These are phyloP conservation scores for Coniella lustricola DNA, from an alignment of 2,329 filamentous ascomycete genomes.

Conservation along the genomic window DNA sequence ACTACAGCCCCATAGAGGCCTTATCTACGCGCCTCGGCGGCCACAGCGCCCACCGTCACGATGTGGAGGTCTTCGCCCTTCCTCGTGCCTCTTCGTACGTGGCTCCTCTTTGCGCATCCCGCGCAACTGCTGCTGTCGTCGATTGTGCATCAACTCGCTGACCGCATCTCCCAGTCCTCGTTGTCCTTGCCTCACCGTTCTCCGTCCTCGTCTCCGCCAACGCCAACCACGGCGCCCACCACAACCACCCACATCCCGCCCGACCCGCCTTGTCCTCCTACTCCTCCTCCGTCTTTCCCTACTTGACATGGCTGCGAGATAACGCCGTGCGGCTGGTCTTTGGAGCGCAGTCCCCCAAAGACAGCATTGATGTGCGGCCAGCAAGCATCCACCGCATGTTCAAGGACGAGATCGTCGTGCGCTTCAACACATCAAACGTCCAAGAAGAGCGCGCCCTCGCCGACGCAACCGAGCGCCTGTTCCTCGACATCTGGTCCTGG, in stretches of 20 bases:
- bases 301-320: conserved; percentile 45
- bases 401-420: conserved; percentile 75
- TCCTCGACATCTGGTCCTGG: conserved; percentile 74
- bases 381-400: conserved; percentile 41
- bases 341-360: conserved; percentile 33
- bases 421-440: conserved; percentile 69
- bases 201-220: conserved; percentile 4
- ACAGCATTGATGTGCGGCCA: conserved; percentile 16
- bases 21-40: not conserved
- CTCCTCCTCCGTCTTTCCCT: conserved; percentile 33
- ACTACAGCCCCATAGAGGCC: too few species aligned
- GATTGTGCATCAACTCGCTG: not conserved
- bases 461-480: conserved; percentile 66
- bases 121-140: not conserved
- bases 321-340: conserved; percentile 43
- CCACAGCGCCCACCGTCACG: conserved; percentile 5
- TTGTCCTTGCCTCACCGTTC: not conserved
- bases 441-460: conserved; percentile 64
- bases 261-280: conserved; percentile 26
- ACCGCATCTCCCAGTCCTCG: conserved; percentile 1
- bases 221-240: conserved; percentile 11
- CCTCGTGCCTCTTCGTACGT: conserved; percentile 8
- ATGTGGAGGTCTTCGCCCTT: conserved; percentile 9
- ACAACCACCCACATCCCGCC: conserved; percentile 13
- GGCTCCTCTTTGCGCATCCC: not conserved